These are phyloP conservation scores for Iris pallida DNA, from an alignment of 116 monocot genomes.

Conservation along the genomic window DNA sequence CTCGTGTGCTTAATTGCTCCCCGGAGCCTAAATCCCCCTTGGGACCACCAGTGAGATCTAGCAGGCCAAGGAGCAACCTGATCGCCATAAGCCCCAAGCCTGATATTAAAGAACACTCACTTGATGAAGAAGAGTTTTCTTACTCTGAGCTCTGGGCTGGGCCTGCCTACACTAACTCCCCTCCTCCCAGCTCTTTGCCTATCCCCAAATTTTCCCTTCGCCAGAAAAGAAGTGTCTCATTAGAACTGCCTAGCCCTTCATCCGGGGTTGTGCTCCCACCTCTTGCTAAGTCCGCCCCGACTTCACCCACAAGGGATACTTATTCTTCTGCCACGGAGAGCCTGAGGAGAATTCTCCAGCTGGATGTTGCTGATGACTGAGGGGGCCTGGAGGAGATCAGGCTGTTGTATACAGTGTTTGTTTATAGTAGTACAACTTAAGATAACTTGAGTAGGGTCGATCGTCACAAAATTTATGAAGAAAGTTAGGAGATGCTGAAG, in stretches of 20 bases:
- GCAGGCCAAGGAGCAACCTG: conserved; percentile 17
- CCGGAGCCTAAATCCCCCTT: conserved; percentile 18
- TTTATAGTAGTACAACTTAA: background rate
- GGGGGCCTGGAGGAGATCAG: background rate
- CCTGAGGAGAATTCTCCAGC: conserved; percentile 50
- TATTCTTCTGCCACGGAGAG: conserved; percentile 51
- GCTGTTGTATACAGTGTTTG: conserved; percentile 11
- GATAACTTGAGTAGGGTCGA: conserved; percentile 3
- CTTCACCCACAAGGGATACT: conserved; percentile 48
- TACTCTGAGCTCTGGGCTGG: conserved; percentile 77
- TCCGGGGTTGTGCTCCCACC: conserved; percentile 7
- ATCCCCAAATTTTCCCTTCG: conserved; percentile 79
- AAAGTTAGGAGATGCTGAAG: background rate
- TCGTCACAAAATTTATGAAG: background rate
- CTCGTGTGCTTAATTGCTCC: background rate
- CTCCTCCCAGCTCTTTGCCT: conserved; percentile 79
- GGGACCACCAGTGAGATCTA: conserved; percentile 19
- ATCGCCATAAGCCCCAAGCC: conserved; percentile 21
- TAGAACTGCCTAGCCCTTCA: conserved; percentile 34
- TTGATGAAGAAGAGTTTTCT: conserved; percentile 37
- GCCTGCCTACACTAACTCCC: conserved; percentile 81
- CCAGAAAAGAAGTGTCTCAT: conserved; percentile 53
- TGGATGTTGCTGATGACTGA: conserved; percentile 32
- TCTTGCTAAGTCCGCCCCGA: conserved; percentile 50
- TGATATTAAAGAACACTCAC: conserved; percentile 6